Percentiles rank a stretch among this genome's conserved stretches.
These are phyloP conservation scores for Zygosaccharomyces pseudobailii DNA, from an alignment of 1,139 yeast genomes.

Conservation along the genomic window DNA sequence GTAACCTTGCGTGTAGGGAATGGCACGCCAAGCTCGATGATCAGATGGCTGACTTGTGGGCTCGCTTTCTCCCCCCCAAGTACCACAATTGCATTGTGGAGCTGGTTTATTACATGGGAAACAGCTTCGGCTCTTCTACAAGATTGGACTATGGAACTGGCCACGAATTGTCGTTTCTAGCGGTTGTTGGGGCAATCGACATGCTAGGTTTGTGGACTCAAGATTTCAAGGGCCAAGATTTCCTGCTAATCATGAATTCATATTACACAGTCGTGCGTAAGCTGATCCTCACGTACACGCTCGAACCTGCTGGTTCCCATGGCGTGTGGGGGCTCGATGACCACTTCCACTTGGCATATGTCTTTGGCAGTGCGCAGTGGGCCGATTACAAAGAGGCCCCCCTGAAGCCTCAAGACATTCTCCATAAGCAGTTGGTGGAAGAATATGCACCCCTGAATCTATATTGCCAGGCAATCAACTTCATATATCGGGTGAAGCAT, in stretches of 20 bases:
- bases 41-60: conserved; percentile 27
- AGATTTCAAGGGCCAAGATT: conserved; percentile 37
- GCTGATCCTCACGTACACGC: conserved; percentile 60
- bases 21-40: conserved; percentile 60
- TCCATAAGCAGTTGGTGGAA: conserved; percentile 35
- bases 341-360: conserved; percentile 83
- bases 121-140: conserved; percentile 76
- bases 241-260: conserved; percentile 51
- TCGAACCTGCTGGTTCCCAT: conserved; percentile 83
- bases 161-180: conserved; percentile 83
- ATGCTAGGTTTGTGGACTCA: conserved; percentile 36
- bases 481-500: conserved; percentile 66
- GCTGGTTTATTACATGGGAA: conserved; percentile 54
- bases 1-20: conserved; percentile 75
- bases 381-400: conserved; percentile 25
- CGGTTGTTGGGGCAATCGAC: conserved; percentile 67
- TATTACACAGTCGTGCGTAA: conserved; percentile 64
- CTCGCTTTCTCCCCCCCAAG: conserved; percentile 20
- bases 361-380: conserved; percentile 87
- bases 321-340: conserved; percentile 99
- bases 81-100: conserved; percentile 39
- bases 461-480: conserved; percentile 74
- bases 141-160: conserved; percentile 94
- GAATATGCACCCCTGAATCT: conserved; percentile 48
- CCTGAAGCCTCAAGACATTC: conserved; percentile 30